Evolutionary conservation across 2,329 filamentous ascomycete genomes (phyloP).

Genomic region (Aspergillus latus): DNA sequence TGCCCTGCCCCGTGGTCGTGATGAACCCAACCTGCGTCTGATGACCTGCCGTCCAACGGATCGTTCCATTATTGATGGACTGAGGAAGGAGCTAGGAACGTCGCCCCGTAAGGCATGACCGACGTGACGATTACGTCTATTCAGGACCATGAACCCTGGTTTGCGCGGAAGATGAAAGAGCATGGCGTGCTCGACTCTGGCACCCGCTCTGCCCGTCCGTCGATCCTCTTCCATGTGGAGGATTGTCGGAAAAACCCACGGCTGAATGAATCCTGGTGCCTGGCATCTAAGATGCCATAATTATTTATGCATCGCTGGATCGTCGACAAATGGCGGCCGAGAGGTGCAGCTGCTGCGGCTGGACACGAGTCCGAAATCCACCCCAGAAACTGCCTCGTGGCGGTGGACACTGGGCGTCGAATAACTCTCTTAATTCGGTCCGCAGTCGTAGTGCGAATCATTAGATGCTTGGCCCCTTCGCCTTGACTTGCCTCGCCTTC

Average conservation of each 20-base stretch:
- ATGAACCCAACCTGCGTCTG: background rate
- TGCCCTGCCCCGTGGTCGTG: background rate
- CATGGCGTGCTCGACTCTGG: background rate
- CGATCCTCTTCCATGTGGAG: background rate
- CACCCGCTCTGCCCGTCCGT: background rate
- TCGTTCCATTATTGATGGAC: background rate
- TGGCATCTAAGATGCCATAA: background rate
- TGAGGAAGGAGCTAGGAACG: background rate
- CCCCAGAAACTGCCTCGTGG: constrained; percentile 31
- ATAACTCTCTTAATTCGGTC: background rate
- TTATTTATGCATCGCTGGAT: background rate
- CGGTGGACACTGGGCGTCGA: constrained; percentile 14
- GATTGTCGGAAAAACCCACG: background rate
- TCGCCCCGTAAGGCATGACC: background rate
- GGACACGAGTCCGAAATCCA: background rate
- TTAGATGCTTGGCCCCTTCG: background rate
- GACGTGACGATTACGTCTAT: background rate
- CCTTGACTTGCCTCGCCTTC: background rate
- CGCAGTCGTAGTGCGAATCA: constrained; percentile 3
- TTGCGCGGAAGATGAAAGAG: background rate
- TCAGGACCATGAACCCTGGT: background rate
- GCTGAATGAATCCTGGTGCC: constrained; percentile 2
- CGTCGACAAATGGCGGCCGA: too few species aligned
- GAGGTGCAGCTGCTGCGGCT: background rate
- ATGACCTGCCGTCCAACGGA: background rate